Percentiles rank a stretch among this genome's conserved stretches.
Conservation (phyloP, 768 basidiomycete genomes). For the Pisolithus albus region DNA sequence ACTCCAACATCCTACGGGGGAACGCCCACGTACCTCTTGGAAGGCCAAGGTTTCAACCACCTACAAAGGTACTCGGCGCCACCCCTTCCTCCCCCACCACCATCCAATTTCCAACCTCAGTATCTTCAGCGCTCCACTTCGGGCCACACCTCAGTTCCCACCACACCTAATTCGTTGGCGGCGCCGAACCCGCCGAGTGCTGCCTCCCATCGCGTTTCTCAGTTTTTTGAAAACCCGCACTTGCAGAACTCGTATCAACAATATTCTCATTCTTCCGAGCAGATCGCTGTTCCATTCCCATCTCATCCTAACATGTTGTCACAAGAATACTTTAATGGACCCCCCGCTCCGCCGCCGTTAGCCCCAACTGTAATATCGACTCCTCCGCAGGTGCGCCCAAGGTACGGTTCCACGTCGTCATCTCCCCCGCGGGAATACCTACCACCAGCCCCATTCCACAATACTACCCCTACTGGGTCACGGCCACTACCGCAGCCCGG, state of each 20-base stretch:
- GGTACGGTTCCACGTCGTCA: constrained; percentile 12
- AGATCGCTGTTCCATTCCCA: constrained; percentile 15
- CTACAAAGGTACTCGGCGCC: constrained; percentile 38
- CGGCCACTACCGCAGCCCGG: constrained; percentile 28
- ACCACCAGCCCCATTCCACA: constrained; percentile 1
- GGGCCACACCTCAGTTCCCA: constrained; percentile 8
- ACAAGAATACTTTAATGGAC: constrained; percentile 11
- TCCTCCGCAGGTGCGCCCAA: constrained; percentile 20
- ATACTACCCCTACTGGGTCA: constrained; percentile 13
- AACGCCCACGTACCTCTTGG: constrained; percentile 30
- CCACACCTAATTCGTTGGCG: constrained; percentile 6
- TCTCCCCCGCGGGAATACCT: constrained; percentile 21
- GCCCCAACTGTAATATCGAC: constrained; percentile 12
- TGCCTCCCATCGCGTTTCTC: constrained; percentile 16
- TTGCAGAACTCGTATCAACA: constrained; percentile 17
- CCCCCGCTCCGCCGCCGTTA: constrained; percentile 5
- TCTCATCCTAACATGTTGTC: constrained; percentile 23
- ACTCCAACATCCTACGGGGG: constrained; percentile 32
- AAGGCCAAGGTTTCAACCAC: constrained; percentile 24
- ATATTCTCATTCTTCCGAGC: constrained; percentile 20
- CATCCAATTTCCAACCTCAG: constrained; percentile 14
- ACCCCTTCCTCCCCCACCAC: constrained; percentile 13
- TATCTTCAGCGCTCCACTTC: constrained; percentile 11
- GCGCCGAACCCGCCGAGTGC: constrained; percentile 9
- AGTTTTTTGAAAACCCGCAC: constrained; percentile 25